These are phyloP conservation scores for Leccinum barrowsii DNA, from an alignment of 768 basidiomycete genomes.

Conservation along the genomic window DNA sequence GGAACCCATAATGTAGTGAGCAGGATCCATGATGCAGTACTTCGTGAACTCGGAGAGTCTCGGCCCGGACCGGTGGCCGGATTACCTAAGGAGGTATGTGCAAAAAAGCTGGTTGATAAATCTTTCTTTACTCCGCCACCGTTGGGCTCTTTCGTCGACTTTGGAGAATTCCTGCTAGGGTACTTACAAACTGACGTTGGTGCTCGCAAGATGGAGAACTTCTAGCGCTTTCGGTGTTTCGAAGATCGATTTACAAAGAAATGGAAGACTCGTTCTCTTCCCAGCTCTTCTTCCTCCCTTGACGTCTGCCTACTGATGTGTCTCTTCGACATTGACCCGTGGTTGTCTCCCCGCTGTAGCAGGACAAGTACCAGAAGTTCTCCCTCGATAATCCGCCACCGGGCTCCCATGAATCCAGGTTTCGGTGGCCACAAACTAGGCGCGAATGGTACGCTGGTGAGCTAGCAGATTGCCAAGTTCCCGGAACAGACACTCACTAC, in stretches of 20 bases:
- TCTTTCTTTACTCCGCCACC: background rate
- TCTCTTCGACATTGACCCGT: background rate
- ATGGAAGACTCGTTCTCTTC: slow-evolving; percentile 13
- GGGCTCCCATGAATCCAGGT: slow-evolving; percentile 3
- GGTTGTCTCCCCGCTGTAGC: background rate
- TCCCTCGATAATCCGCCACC: slow-evolving; percentile 19
- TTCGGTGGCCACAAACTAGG: background rate
- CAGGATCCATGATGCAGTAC: background rate
- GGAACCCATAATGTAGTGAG: background rate
- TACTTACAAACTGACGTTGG: slow-evolving; percentile 6
- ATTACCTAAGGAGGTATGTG: slow-evolving; percentile 11
- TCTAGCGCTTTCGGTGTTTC: slow-evolving; percentile 9
- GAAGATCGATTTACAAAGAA: slow-evolving; percentile 22
- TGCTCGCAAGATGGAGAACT: slow-evolving; percentile 19
- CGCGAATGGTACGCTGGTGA: slow-evolving; percentile 3
- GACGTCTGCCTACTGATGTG: slow-evolving; percentile 8
- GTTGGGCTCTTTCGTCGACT: background rate
- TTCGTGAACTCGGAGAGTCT: background rate
- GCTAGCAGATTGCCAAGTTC: background rate
- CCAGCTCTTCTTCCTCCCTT: slow-evolving; percentile 1
- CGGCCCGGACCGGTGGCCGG: background rate
- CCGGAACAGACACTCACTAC: background rate
- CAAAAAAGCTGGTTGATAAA: background rate
- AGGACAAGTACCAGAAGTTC: background rate
- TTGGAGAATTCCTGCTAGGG: slow-evolving; percentile 5